phyloP scores from a whole-genome alignment of 192 early-diverging fungal genomes.

The Linnemannia schmuckeri region DNA sequence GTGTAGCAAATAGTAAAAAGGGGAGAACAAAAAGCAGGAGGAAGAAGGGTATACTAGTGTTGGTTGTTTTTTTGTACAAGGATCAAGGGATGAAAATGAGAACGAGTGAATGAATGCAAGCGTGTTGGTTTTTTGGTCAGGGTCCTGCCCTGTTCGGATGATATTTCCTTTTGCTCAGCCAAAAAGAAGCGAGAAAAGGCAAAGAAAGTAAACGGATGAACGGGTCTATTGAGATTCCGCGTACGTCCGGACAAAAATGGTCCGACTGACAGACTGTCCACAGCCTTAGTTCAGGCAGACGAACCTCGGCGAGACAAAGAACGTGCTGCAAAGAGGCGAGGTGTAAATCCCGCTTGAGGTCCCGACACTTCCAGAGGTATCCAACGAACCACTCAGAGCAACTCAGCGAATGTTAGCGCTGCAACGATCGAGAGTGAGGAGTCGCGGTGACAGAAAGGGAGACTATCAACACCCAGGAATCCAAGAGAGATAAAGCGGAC shows the following conservation, averaged over 20 bases:
- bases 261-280: background rate
- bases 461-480: background rate
- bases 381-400: background rate
- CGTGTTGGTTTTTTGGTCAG: background rate
- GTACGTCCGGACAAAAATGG: background rate
- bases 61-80: background rate
- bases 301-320: background rate
- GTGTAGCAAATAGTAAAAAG: background rate
- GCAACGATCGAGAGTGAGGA: background rate
- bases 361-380: slow-evolving; percentile 2
- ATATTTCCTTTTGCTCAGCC: background rate
- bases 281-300: background rate
- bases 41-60: background rate
- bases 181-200: background rate
- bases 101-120: background rate
- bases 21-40: background rate
- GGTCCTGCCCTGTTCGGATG: background rate
- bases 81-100: background rate
- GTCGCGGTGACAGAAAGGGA: background rate
- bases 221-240: background rate
- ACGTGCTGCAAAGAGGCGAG: background rate
- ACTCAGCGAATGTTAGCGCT: background rate
- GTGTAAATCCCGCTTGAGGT: background rate
- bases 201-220: background rate
- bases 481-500: background rate